These are phyloP conservation scores for Arthrobotrys pseudoclavata DNA, from an alignment of 2,329 filamentous ascomycete species.

Conservation along the genomic window DNA sequence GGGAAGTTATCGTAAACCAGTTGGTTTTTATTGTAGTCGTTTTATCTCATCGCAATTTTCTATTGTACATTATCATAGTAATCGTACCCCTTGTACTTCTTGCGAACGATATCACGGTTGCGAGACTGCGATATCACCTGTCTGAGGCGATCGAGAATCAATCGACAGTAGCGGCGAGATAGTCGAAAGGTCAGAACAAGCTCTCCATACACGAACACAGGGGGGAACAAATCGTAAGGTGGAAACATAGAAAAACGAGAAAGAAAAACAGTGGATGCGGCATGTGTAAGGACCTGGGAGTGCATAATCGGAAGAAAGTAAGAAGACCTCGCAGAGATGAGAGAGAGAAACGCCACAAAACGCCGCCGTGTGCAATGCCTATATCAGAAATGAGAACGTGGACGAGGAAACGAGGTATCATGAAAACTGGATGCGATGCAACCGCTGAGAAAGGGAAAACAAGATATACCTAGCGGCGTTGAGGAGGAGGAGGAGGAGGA, in stretches of 20 bases:
- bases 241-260: constrained; percentile 44
- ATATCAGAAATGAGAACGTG: constrained; percentile 21
- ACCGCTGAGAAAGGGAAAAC: constrained; percentile 26
- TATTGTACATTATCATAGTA: constrained; percentile 15
- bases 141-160: constrained; percentile 47
- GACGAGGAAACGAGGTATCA: constrained; percentile 45
- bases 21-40: not conserved
- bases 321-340: not conserved
- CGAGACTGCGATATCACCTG: too few species aligned
- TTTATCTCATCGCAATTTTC: not conserved
- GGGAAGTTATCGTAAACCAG: not conserved
- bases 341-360: constrained; percentile 48
- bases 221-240: constrained; percentile 44
- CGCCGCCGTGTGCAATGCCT: constrained; percentile 56
- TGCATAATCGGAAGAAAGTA: not conserved
- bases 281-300: not conserved
- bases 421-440: constrained; percentile 37
- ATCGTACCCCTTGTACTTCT: constrained; percentile 8
- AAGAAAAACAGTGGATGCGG: constrained; percentile 5
- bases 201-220: constrained; percentile 11
- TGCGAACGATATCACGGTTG: not conserved
- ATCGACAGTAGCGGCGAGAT: constrained; percentile 1
- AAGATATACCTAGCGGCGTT: constrained; percentile 11
- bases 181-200: not conserved
- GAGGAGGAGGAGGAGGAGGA: not conserved